Evolutionary conservation across 129 eudicot species (phyloP).

Genomic region (Apium graveolens): DNA sequence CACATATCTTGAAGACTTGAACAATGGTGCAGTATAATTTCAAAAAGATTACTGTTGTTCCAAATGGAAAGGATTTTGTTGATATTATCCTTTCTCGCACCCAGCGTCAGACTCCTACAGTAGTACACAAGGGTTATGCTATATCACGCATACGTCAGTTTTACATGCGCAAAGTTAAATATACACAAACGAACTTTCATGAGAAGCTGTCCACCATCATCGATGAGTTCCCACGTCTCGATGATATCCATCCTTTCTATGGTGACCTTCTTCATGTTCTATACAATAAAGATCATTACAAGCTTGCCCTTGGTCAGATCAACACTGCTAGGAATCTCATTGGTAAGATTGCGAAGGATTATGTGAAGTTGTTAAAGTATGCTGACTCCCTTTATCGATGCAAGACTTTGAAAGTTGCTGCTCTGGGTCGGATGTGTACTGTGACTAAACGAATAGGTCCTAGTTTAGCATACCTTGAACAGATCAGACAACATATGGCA

Average conservation of each 20-base stretch:
- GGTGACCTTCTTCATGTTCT: conserved; percentile 91
- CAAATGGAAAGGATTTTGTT: conserved; percentile 76
- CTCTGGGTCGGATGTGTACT: conserved; percentile 95
- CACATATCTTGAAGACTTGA: conserved; percentile 4
- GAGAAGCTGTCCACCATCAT: conserved; percentile 73
- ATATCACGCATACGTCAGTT: conserved; percentile 75
- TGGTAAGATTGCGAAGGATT: conserved; percentile 74
- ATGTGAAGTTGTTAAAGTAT: conserved; percentile 73
- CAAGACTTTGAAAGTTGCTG: conserved; percentile 85
- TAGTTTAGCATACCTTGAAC: conserved; percentile 88
- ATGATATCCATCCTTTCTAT: conserved; percentile 86
- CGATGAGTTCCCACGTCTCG: conserved; percentile 35
- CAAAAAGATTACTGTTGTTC: conserved; percentile 82
- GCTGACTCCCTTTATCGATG: conserved; percentile 89
- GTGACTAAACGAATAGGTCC: conserved; percentile 81
- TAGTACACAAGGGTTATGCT: conserved; percentile 94
- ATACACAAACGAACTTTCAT: conserved; percentile 64
- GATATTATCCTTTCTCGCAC: conserved; percentile 83
- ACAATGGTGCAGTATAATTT: conserved; percentile 89
- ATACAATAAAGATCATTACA: conserved; percentile 88
- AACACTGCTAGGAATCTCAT: conserved; percentile 86
- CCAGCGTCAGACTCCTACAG: conserved; percentile 85
- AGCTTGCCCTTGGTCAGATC: conserved; percentile 91
- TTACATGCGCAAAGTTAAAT: conserved; percentile 85
- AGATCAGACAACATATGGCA: conserved; percentile 93